A percentile compares a stretch with the other conserved stretches of the same genome.
Evolutionary conservation across 305 asterid genomes (phyloP).

Genomic region (Fraxinus angustifolia): DNA sequence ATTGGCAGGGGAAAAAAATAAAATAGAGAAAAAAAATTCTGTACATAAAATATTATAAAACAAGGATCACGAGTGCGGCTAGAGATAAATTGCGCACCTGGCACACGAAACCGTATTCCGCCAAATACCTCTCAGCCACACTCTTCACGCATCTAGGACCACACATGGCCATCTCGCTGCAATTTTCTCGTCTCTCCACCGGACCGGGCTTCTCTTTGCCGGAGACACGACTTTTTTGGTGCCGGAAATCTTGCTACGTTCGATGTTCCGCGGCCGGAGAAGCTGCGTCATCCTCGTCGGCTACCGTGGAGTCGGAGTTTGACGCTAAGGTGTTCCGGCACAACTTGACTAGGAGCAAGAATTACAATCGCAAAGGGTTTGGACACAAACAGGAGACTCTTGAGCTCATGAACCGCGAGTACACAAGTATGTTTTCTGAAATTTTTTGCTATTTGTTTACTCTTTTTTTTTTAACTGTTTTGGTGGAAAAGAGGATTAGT

Average conservation of each 20-base stretch:
- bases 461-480: not conserved
- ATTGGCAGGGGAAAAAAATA: not conserved
- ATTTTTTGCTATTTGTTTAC: not conserved
- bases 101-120: not conserved
- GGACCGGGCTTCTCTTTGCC: conserved; percentile 48
- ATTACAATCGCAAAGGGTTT: conserved; percentile 86
- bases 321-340: conserved; percentile 78
- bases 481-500: not conserved
- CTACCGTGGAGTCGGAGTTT: conserved; percentile 48
- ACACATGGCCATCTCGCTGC: conserved; percentile 71
- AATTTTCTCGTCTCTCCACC: conserved; percentile 52
- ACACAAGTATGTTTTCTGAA: conserved; percentile 49
- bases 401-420: conserved; percentile 76
- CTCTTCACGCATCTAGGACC: not conserved
- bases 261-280: conserved; percentile 67
- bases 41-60: not conserved
- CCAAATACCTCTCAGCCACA: not conserved
- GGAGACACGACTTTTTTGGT: conserved; percentile 47
- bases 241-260: conserved; percentile 43
- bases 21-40: too few species aligned
- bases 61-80: conserved; percentile 22
- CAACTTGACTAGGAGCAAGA: conserved; percentile 80
- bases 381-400: conserved; percentile 77
- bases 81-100: conserved; percentile 25
- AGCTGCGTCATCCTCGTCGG: conserved; percentile 41